A percentile compares a stretch with the other conserved stretches of the same genome.
Conservation (phyloP, 352 stramenopile genomes). For the Globisporangium mamillatum region DNA sequence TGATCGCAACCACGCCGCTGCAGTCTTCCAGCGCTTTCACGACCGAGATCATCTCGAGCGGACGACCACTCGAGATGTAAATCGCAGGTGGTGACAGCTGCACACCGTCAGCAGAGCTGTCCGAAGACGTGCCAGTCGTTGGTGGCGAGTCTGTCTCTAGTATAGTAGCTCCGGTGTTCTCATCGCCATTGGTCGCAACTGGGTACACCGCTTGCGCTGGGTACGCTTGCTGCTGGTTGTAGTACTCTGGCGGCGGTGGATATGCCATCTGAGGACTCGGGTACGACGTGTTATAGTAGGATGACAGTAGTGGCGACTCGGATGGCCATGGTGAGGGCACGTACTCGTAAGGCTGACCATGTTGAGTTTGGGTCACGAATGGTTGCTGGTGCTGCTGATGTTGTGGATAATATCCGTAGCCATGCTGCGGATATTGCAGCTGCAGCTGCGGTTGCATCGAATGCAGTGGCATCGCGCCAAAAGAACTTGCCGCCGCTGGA, state of each 20-base stretch:
- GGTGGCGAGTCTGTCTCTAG: slow-evolving; percentile 8
- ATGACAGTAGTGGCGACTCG: background rate
- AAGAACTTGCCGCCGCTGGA: background rate
- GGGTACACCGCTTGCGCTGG: slow-evolving; percentile 1
- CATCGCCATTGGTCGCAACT: background rate
- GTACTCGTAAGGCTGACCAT: background rate
- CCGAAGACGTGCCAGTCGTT: background rate
- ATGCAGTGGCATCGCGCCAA: background rate
- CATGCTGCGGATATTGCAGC: slow-evolving; percentile 16
- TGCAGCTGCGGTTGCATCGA: background rate
- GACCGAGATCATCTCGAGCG: slow-evolving; percentile 47
- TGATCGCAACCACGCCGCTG: slow-evolving; percentile 48
- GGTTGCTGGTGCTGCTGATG: slow-evolving; percentile 28
- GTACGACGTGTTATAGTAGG: slow-evolving; percentile 11
- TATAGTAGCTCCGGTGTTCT: background rate
- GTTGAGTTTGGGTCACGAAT: slow-evolving; percentile 1
- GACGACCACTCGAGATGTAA: slow-evolving; percentile 43
- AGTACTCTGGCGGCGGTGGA: slow-evolving; percentile 7
- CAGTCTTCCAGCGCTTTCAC: slow-evolving; percentile 49
- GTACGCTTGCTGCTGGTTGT: background rate
- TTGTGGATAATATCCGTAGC: slow-evolving; percentile 25
- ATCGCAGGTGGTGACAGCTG: slow-evolving; percentile 25
- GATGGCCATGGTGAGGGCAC: background rate
- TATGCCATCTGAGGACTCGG: background rate
- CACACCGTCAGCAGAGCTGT: slow-evolving; percentile 9